These are phyloP conservation scores for Schizothecium vesticola DNA, from an alignment of 495 filamentous ascomycete species.

Conservation along the genomic window DNA sequence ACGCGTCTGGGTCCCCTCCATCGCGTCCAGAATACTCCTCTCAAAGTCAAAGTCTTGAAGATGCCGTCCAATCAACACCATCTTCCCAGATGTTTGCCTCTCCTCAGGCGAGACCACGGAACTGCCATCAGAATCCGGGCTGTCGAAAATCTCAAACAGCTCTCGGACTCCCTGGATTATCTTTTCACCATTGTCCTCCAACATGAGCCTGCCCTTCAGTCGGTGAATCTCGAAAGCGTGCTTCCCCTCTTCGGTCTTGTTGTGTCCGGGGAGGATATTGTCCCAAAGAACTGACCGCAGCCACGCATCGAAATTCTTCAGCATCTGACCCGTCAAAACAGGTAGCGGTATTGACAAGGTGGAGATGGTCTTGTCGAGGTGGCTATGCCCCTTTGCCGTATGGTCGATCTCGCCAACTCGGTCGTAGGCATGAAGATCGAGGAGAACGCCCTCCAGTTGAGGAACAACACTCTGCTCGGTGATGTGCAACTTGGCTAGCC, in stretches of 20 bases:
- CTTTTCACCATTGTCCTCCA: slow-evolving; percentile 57
- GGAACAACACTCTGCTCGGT: slow-evolving; percentile 76
- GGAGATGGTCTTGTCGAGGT: slow-evolving; percentile 91
- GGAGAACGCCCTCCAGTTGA: slow-evolving; percentile 72
- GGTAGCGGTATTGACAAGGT: slow-evolving; percentile 67
- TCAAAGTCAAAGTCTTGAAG: slow-evolving; percentile 48
- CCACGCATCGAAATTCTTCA: slow-evolving; percentile 71
- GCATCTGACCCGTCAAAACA: slow-evolving; percentile 44
- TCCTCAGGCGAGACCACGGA: slow-evolving; percentile 10
- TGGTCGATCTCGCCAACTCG: slow-evolving; percentile 63
- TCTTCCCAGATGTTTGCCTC: slow-evolving; percentile 51
- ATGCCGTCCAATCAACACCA: slow-evolving; percentile 74
- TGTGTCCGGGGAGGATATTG: slow-evolving; percentile 49
- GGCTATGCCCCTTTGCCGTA: slow-evolving; percentile 62
- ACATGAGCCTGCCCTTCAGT: slow-evolving; percentile 67
- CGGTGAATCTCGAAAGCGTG: slow-evolving; percentile 70
- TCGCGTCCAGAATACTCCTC: slow-evolving; percentile 28
- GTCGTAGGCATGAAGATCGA: slow-evolving; percentile 93
- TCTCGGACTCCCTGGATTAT: slow-evolving; percentile 91
- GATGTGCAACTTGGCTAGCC: slow-evolving; percentile 75
- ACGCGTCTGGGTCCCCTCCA: neutral
- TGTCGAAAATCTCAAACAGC: slow-evolving; percentile 83
- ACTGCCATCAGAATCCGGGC: slow-evolving; percentile 23
- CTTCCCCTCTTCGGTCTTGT: slow-evolving; percentile 8
- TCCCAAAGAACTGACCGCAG: slow-evolving; percentile 83